These are phyloP conservation scores for Anastatica hierochuntica DNA, from an alignment of 345 rosid genomes.

Conservation along the genomic window DNA sequence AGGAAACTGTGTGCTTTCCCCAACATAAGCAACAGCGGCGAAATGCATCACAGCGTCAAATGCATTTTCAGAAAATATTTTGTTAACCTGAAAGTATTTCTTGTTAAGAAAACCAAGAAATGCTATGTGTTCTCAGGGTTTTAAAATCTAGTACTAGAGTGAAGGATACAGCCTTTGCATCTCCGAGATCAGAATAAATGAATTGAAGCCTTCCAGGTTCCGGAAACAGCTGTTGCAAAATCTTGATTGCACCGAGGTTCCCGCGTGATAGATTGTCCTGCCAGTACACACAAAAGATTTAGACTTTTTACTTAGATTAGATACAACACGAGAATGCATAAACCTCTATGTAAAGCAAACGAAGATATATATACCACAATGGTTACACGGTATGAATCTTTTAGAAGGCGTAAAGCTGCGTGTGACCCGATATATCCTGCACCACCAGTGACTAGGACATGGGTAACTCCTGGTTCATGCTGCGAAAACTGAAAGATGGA, in stretches of 20 bases:
- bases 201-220: slow-evolving; percentile 91
- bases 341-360: too few species aligned
- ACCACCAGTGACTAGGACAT: slow-evolving; percentile 93
- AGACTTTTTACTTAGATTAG: too few species aligned
- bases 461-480: slow-evolving; percentile 61
- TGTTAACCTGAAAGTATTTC: slow-evolving; percentile 41
- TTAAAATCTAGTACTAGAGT: too few species aligned
- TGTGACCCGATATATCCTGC: slow-evolving; percentile 97
- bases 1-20: slow-evolving; percentile 94
- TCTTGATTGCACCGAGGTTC: slow-evolving; percentile 79
- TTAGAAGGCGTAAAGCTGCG: slow-evolving; percentile 71
- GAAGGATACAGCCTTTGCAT: slow-evolving; percentile 72
- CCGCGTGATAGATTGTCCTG: too few species aligned
- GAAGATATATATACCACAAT: too few species aligned
- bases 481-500: slow-evolving; percentile 53
- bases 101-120: slow-evolving; percentile 14
- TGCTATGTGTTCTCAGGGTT: too few species aligned
- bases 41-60: slow-evolving; percentile 98
- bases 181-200: slow-evolving; percentile 83
- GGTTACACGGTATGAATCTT: slow-evolving; percentile 74
- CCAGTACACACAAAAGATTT: too few species aligned
- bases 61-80: slow-evolving; percentile 81
- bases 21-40: slow-evolving; percentile 99
- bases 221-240: slow-evolving; percentile 68
- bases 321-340: too few species aligned